These are phyloP conservation scores for Vigna unguiculata DNA, from an alignment of 306 rosid genomes.

Conservation along the genomic window DNA sequence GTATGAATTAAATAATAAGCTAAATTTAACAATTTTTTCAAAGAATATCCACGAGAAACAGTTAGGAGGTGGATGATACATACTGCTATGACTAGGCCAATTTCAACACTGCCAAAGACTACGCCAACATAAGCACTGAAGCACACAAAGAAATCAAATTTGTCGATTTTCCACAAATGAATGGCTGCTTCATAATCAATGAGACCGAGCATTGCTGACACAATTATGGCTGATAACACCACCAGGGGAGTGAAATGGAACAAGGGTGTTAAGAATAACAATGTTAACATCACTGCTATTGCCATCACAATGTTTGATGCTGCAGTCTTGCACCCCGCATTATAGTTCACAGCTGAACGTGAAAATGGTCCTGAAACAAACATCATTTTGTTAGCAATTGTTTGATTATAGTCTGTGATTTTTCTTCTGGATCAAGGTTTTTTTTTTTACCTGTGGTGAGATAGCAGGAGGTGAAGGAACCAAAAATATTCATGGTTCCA, in stretches of 20 bases:
- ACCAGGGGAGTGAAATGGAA: slow-evolving; percentile 94
- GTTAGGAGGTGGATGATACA: background rate
- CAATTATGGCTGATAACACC: slow-evolving; percentile 81
- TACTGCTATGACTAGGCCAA: slow-evolving; percentile 88
- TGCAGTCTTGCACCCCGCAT: slow-evolving; percentile 97
- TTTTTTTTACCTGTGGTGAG: slow-evolving; percentile 91
- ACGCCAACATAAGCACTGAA: slow-evolving; percentile 79
- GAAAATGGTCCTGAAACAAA: slow-evolving; percentile 88
- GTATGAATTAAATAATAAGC: no score
- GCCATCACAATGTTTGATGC: slow-evolving; percentile 90
- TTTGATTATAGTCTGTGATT: background rate
- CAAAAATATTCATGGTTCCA: slow-evolving; percentile 92
- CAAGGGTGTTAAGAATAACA: slow-evolving; percentile 85
- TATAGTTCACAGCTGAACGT: slow-evolving; percentile 88
- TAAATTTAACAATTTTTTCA: no score
- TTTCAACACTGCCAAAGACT: slow-evolving; percentile 81
- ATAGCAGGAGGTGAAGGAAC: slow-evolving; percentile 95
- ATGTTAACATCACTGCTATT: slow-evolving; percentile 83
- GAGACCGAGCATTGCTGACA: slow-evolving; percentile 91
- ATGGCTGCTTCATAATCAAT: slow-evolving; percentile 83
- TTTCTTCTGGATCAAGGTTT: background rate
- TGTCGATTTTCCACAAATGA: slow-evolving; percentile 92
- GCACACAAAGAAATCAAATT: slow-evolving; percentile 86
- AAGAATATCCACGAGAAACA: background rate
- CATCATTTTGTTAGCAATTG: slow-evolving; percentile 25